Evolutionary conservation across 1,284 basidiomycete genomes (phyloP).

Genomic region (Austroboletus sp.): DNA sequence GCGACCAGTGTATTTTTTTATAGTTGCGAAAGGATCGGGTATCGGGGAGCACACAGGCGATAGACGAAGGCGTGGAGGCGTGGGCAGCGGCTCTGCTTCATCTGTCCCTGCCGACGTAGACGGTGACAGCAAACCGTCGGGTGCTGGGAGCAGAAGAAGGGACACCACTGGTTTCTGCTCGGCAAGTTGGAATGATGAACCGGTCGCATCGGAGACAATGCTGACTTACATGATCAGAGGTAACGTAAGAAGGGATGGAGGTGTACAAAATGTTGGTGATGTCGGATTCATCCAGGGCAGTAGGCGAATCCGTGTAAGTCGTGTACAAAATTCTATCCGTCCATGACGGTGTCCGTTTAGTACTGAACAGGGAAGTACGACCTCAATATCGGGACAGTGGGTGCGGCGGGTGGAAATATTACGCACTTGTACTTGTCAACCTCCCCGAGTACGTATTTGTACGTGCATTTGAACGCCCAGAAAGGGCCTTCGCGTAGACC

Average conservation of each 20-base stretch:
- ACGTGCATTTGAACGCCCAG: slow-evolving; percentile 80
- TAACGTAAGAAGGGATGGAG: slow-evolving; percentile 67
- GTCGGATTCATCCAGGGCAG: slow-evolving; percentile 44
- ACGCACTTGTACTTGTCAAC: slow-evolving; percentile 71
- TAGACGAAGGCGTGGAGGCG: slow-evolving; percentile 43
- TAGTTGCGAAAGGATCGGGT: slow-evolving; percentile 45
- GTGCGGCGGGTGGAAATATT: slow-evolving; percentile 2
- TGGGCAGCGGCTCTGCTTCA: slow-evolving; percentile 1
- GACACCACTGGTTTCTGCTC: slow-evolving; percentile 45
- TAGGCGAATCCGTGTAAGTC: slow-evolving; percentile 64
- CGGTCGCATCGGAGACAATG: neutral
- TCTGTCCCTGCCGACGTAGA: neutral
- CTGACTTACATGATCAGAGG: slow-evolving; percentile 62
- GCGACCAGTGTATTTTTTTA: slow-evolving; percentile 61
- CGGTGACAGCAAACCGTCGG: slow-evolving; percentile 7
- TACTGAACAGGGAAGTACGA: slow-evolving; percentile 34
- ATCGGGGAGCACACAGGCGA: slow-evolving; percentile 45
- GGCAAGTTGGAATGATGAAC: slow-evolving; percentile 1
- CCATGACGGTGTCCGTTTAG: slow-evolving; percentile 83
- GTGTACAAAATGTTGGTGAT: slow-evolving; percentile 68
- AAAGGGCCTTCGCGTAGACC: slow-evolving; percentile 78
- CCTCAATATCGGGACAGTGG: slow-evolving; percentile 2
- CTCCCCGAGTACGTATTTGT: slow-evolving; percentile 78
- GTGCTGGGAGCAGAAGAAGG: slow-evolving; percentile 31
- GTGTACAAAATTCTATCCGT: slow-evolving; percentile 90